Percentiles rank a stretch among this genome's conserved stretches.
Conservation (phyloP, 352 stramenopile genomes). For the Elongisporangium senticosum region DNA sequence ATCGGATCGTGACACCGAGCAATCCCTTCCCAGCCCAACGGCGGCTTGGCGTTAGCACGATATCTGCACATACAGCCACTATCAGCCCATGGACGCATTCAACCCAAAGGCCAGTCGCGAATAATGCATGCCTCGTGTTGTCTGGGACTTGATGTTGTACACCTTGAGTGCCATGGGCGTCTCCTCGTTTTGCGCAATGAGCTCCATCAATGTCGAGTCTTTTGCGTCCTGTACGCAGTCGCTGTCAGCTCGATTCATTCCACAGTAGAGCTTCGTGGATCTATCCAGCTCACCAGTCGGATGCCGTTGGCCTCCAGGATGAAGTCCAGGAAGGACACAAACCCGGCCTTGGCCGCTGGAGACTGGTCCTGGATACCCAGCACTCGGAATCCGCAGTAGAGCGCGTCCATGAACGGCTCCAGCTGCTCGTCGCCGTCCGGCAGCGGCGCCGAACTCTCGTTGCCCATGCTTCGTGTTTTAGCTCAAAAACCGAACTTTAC, state of each 20-base stretch:
- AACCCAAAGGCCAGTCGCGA: background rate
- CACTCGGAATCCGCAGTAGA: constrained; percentile 89
- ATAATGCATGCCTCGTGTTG: constrained; percentile 28
- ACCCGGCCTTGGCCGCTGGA: constrained; percentile 86
- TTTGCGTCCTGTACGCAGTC: constrained; percentile 50
- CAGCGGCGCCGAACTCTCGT: constrained; percentile 35
- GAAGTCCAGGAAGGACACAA: constrained; percentile 98
- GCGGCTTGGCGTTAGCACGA: constrained; percentile 88
- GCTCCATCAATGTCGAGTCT: constrained; percentile 89
- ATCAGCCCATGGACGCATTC: background rate
- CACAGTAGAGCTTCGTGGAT: background rate
- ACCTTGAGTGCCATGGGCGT: constrained; percentile 60
- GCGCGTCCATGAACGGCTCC: constrained; percentile 6
- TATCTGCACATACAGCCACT: constrained; percentile 20
- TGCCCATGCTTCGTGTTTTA: constrained; percentile 27
- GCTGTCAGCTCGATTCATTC: constrained; percentile 20
- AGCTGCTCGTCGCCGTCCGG: constrained; percentile 6
- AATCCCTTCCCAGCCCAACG: constrained; percentile 93
- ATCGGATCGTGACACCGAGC: constrained; percentile 95
- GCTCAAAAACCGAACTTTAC: background rate
- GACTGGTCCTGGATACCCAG: constrained; percentile 95
- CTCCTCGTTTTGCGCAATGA: constrained; percentile 87
- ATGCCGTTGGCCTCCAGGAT: constrained; percentile 93
- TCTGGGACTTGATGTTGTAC: constrained; percentile 81
- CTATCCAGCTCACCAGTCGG: constrained; percentile 49